Percentiles rank a stretch among this genome's conserved stretches.
Evolutionary conservation across 2,329 filamentous ascomycete species (phyloP).

Genomic region (Neofusicoccum cordaticola): DNA sequence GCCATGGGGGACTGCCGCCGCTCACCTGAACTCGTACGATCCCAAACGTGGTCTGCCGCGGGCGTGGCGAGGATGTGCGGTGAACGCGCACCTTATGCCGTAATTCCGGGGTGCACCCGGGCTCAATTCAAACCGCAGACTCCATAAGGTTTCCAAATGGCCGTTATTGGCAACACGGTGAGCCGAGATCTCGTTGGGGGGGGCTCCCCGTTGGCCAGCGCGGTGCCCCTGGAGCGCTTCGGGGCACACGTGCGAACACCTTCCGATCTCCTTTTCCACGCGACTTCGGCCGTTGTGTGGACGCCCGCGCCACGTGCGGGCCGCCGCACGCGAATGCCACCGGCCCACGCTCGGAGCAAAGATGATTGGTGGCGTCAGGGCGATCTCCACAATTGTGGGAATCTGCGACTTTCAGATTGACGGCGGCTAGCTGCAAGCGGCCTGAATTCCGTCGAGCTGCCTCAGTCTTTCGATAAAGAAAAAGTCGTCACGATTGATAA

Average conservation of each 20-base stretch:
- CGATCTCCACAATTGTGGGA: neutral
- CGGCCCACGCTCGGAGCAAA: conserved; percentile 4
- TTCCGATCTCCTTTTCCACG: conserved; percentile 12
- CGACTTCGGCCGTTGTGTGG: conserved; percentile 7
- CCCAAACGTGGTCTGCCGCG: neutral
- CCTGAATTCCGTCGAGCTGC: neutral
- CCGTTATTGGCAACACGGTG: neutral
- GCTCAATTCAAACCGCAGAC: neutral
- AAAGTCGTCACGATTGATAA: conserved; percentile 3
- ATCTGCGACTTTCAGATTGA: neutral
- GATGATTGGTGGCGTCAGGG: neutral
- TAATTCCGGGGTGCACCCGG: conserved; percentile 5
- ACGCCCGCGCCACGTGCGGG: conserved; percentile 9
- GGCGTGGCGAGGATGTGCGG: conserved; percentile 1
- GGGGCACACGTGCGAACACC: too few relatives aligned
- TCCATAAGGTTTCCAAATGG: neutral
- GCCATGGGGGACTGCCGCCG: neutral
- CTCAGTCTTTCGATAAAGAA: conserved; percentile 6
- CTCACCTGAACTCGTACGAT: conserved; percentile 8
- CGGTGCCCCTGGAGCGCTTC: neutral
- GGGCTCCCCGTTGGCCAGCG: neutral
- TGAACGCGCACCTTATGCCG: neutral
- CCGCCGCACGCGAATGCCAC: neutral
- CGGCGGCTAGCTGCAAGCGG: conserved; percentile 3
- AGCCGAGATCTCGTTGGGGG: neutral